Base-by-base conservation (phyloP, 2,329 filamentous ascomycete species). In the Exserohilum turcica region DNA sequence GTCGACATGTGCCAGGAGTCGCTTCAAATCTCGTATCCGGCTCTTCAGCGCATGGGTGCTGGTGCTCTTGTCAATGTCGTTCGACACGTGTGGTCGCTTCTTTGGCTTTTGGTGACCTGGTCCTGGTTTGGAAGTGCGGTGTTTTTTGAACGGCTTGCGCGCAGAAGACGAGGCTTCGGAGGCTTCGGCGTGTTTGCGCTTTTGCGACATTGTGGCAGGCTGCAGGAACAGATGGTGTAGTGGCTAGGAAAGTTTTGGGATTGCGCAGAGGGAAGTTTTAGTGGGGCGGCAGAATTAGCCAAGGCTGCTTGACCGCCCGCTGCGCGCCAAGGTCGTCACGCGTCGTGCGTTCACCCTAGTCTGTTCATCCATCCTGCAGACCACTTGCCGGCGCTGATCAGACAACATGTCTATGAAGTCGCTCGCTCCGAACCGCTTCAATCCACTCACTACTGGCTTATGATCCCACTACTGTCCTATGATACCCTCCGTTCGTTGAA, bases 21-120 rank as follows among this genome's bases (percentile, higher is more conserved):
- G 82, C 65, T 85, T 83, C 49, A 92, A 84, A 46, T 86, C 86
- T 48, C 90, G 82, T 53, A 86, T 85, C 39, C 87, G 84, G 74
- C 89, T 89, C 76, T 89, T 92, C 45, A 89, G 80, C 66, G 83
- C 83, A 68, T 84, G 84, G 42, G 85, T 70, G 13, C 76, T 68
- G 52, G 61, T 63, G 28, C 59, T 59, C 37, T 68, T 68, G 19
- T 66, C 61, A 10, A 63, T 57, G 35, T 67, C 62, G 45, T 60
- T 55, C 10, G 60, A 55, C 16, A 63, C 49, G 36, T 70, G 62
- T 9, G 61, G 60, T 28, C 62, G 63, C 55, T 61, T 64, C 39
- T 59, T 54, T 27, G 56, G 33, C 29, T 62, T 59, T 28, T 48
- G 35, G 9, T 63, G 53, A 31, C 49, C 50, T 28, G 52, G 54